These are phyloP conservation scores for Wickerhamia fluorescens DNA, from an alignment of 805 yeast species.

Conservation along the genomic window DNA sequence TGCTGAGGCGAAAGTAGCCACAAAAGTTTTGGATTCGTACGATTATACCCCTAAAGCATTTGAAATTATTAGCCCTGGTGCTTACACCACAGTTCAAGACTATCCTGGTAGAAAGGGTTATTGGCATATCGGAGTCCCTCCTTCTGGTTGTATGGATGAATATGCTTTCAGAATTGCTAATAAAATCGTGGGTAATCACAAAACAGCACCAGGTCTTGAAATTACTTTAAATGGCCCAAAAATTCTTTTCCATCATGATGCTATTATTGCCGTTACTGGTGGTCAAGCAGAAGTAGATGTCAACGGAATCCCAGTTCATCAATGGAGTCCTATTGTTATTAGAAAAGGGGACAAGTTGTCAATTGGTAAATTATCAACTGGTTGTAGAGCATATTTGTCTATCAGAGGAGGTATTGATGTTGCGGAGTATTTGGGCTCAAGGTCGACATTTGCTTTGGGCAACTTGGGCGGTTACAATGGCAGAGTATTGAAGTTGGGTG, in stretches of 20 bases:
- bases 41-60: slow-evolving; percentile 77
- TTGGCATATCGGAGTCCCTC: slow-evolving; percentile 95
- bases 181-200: slow-evolving; percentile 81
- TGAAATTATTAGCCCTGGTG: slow-evolving; percentile 63
- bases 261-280: slow-evolving; percentile 80
- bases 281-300: slow-evolving; percentile 65
- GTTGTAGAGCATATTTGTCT: slow-evolving; percentile 87
- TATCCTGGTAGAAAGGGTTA: slow-evolving; percentile 89
- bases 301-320: slow-evolving; percentile 48
- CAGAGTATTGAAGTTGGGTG: slow-evolving; percentile 85
- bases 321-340: slow-evolving; percentile 69
- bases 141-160: slow-evolving; percentile 97
- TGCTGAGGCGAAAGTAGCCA: slow-evolving; percentile 73
- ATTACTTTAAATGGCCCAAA: slow-evolving; percentile 85
- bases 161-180: slow-evolving; percentile 87
- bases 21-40: slow-evolving; percentile 79
- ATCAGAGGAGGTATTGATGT: slow-evolving; percentile 92
- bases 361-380: slow-evolving; percentile 75
- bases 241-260: slow-evolving; percentile 72
- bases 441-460: slow-evolving; percentile 94
- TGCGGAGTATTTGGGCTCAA: slow-evolving; percentile 89
- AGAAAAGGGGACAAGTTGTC: slow-evolving; percentile 68
- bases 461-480: slow-evolving; percentile 93
- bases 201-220: slow-evolving; percentile 83
- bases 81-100: slow-evolving; percentile 94